Conservation (phyloP, 768 basidiomycete genomes). For the Hericium rajendrae region DNA sequence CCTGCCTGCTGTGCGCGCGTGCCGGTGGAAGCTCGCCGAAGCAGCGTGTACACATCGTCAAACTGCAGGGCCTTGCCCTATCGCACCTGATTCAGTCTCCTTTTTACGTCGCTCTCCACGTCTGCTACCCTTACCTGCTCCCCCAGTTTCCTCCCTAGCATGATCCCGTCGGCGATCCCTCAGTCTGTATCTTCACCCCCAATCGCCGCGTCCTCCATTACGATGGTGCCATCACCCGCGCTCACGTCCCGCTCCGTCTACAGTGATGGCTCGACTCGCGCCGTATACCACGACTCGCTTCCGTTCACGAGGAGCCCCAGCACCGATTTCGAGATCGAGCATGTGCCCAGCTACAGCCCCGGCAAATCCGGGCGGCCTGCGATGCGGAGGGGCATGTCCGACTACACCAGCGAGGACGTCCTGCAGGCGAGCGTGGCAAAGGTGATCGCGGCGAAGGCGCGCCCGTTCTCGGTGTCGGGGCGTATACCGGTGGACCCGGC, state of each 20-base stretch:
- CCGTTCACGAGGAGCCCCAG: conserved; percentile 31
- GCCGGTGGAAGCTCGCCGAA: background rate
- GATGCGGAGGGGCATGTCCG: conserved; percentile 25
- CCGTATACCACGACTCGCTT: conserved; percentile 4
- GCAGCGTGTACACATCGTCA: background rate
- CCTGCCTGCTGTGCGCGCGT: background rate
- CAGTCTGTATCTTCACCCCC: conserved; percentile 1
- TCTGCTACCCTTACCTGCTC: conserved; percentile 3
- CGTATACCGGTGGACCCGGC: conserved; percentile 63
- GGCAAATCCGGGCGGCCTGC: conserved; percentile 10
- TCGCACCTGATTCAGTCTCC: background rate
- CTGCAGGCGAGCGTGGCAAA: conserved; percentile 46
- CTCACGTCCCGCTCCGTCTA: conserved; percentile 6
- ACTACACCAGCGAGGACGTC: conserved; percentile 41
- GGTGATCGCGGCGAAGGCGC: conserved; percentile 48
- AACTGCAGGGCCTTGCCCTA: background rate
- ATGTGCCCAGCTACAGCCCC: conserved; percentile 13
- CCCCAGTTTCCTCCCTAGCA: conserved; percentile 4
- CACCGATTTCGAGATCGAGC: conserved; percentile 60
- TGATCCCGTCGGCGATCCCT: conserved; percentile 11
- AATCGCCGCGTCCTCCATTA: background rate
- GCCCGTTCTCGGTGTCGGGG: conserved; percentile 57
- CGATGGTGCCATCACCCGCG: conserved; percentile 10
- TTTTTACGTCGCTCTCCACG: background rate
- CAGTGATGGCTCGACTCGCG: conserved; percentile 12